Evolutionary conservation across 352 stramenopile species (phyloP), one percentile per base, ranked within the genome.

Genomic region (Peronosclerospora sorghi): DNA sequence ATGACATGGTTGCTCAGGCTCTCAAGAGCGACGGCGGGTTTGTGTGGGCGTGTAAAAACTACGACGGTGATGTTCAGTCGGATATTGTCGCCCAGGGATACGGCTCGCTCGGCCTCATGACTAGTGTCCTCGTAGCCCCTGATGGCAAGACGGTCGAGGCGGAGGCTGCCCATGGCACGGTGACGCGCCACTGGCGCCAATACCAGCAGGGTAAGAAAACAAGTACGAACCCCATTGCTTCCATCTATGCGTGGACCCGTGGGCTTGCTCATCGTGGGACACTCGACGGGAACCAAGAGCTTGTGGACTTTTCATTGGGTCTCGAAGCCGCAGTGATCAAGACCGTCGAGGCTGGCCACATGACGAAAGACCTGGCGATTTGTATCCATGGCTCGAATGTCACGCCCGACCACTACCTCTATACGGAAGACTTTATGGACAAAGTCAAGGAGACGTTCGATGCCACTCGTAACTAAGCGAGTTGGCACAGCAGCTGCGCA

Each of bases 31-130:
- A 78, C 37, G 76, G 74, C 26, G 76, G 76, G 36, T 85, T 89
- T 49, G 71, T 89, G 5, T 89, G 76, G 76, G 73, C 73, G 5
- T 82, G 68, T 66, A 89, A 89, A 65, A 89, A 89, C 63, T 89
- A 89, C 56, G 76, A 89, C 46, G 76, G 76, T 42, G 76, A 89
- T 48, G 73, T 89, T 32, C 69, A 83, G 61, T 83, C 65, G 34
- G 76, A 89, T 54, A 86, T 83, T 51, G 63, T 89, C 13, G 76
- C 76, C 5, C 76, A 89, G 59, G 76, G 73, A 23, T 89, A 83
- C 54, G 76, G 76, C 21, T 86, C 71, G 43, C 70, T 89, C 23
- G 76, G 76, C 32, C 55, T 89, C 7, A 89, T 89, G 76, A 89
- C 76, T 38, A 69, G 47, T 18, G 77, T 89, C 42, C 63, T 89